A percentile compares a stretch with the other conserved stretches of the same genome.
phyloP scores from a whole-genome alignment of 768 basidiomycete species.

The Boletus rubroflammeus region DNA sequence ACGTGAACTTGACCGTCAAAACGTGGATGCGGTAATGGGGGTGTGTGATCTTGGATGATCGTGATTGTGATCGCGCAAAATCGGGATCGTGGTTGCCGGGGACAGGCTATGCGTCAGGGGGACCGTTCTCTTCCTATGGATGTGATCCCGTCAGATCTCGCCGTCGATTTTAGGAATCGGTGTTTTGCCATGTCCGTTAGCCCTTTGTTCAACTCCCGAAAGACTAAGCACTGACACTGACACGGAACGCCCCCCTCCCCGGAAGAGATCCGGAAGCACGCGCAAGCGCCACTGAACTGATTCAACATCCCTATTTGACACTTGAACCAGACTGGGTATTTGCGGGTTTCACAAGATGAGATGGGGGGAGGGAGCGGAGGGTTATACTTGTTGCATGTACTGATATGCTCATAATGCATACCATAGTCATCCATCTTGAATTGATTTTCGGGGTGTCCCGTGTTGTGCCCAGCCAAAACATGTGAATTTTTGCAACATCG shows the following conservation, averaged over 20 bases:
- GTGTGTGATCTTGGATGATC: not conserved
- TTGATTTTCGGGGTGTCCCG: no score
- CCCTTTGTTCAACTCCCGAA: not conserved
- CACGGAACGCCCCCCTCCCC: not conserved
- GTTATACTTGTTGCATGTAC: no score
- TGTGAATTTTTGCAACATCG: no score
- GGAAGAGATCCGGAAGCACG: slow-evolving; percentile 74
- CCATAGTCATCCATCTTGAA: no score
- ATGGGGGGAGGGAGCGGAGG: no score
- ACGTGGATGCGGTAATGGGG: not conserved
- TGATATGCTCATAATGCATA: no score
- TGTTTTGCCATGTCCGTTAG: slow-evolving; percentile 73
- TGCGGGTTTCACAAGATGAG: slow-evolving; percentile 34
- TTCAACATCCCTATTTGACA: slow-evolving; percentile 68
- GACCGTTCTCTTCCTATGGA: slow-evolving; percentile 72
- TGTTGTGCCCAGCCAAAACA: no score
- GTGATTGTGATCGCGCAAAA: not conserved
- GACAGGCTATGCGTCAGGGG: slow-evolving; percentile 66
- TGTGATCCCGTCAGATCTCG: slow-evolving; percentile 63
- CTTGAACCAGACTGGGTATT: slow-evolving; percentile 70
- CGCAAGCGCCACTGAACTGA: slow-evolving; percentile 70
- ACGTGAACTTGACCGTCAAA: not conserved
- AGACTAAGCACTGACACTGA: not conserved
- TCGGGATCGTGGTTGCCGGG: not conserved
- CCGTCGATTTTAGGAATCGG: slow-evolving; percentile 75